A percentile compares a stretch with the other conserved stretches of the same genome.
Conservation (phyloP, 2,329 filamentous ascomycete species). For the Botrytis fragariae region DNA sequence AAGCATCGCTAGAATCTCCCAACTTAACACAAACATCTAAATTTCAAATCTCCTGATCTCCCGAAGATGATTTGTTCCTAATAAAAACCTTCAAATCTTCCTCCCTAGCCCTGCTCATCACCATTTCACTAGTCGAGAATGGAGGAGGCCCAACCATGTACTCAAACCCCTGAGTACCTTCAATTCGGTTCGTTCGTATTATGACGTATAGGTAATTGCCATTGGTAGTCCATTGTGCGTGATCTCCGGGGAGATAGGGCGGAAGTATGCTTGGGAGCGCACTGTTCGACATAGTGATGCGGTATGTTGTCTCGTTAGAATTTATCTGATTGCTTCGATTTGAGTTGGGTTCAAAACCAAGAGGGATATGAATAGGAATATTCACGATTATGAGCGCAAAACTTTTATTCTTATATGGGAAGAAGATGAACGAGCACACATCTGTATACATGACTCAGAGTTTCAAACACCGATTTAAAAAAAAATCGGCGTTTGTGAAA, state of each 20-base stretch:
- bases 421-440: not conserved
- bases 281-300: not conserved
- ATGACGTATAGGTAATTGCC: not conserved
- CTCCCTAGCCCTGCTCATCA: not conserved
- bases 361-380: not conserved
- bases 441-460: not conserved
- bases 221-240: not conserved
- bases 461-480: not conserved
- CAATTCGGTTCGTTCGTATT: not conserved
- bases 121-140: not conserved
- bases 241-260: not conserved
- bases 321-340: not conserved
- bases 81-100: not conserved
- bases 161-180: not conserved
- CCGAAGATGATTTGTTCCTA: not conserved
- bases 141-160: not conserved
- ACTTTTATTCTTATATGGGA: not conserved
- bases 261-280: not conserved
- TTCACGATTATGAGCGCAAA: not conserved
- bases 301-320: not conserved
- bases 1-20: not conserved
- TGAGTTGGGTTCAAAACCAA: not conserved
- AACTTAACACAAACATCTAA: not conserved
- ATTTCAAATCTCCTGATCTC: not conserved
- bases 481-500: not conserved